Conservation (phyloP, 345 rosid species). For the Balakata baccata region DNA sequence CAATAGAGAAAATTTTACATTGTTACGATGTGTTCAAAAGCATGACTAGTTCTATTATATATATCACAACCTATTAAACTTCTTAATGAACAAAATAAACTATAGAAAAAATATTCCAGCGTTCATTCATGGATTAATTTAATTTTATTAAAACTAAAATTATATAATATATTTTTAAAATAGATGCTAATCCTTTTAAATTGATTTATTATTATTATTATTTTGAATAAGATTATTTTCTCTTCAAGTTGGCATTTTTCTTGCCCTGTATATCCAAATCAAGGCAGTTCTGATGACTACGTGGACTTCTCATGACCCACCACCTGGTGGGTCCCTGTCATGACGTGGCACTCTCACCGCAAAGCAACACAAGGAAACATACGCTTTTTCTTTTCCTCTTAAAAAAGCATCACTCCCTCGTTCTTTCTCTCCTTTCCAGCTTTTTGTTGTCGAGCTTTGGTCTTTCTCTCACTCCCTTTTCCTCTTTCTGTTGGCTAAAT, state of each 20-base stretch:
- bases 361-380: neutral
- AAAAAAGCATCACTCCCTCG: neutral
- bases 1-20: too few relatives aligned
- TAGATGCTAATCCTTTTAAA: too few relatives aligned
- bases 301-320: neutral
- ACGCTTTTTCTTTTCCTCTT: too few relatives aligned
- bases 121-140: too few relatives aligned
- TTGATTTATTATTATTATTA: too few relatives aligned
- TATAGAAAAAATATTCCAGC: too few relatives aligned
- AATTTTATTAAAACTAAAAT: too few relatives aligned
- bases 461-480: constrained; percentile 2
- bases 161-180: too few relatives aligned
- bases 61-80: too few relatives aligned
- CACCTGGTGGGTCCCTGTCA: neutral
- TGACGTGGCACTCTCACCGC: constrained; percentile 3
- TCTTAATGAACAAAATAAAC: too few relatives aligned
- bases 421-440: neutral
- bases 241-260: neutral
- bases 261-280: neutral
- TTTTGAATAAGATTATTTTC: neutral
- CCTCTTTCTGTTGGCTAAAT: neutral
- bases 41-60: too few relatives aligned
- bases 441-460: constrained; percentile 2
- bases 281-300: neutral
- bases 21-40: too few relatives aligned